Base-by-base conservation (phyloP, 2,329 filamentous ascomycete genomes). In the Macrophomina phaseolina region DNA sequence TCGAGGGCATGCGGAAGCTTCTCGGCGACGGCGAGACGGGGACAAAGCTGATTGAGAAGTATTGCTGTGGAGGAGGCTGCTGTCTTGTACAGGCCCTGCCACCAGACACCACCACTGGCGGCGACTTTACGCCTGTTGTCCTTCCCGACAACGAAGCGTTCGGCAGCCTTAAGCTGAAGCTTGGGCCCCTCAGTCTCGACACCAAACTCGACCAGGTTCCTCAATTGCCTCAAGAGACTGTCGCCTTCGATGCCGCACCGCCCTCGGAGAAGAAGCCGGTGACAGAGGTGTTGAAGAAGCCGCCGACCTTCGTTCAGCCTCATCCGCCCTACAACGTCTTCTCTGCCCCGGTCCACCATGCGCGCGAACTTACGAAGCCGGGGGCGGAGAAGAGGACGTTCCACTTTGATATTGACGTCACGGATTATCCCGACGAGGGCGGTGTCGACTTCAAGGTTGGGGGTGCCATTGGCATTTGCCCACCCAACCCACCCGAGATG, bases 371-470 rank as follows among this genome's bases (percentile, higher is more conserved):
- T 76, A 99, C 95, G 12, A 91, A 88, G 76, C 84, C 87, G 30
- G 94, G 94, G 28, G 95, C 95, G 5, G 93, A 97, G 83, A 99
- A 99, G 87, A 87, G 94, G 68, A 99, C 95, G 0, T 97, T 94
- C 78, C 95, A 99, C 80, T 98, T 98, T 74, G 95, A 98, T 74
- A 88, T 99, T 52, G 95, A 99, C 74, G 91, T 99, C 60, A 97
- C 94, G 58, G 91, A 97, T 76, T 99, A 99, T 73, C 93, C 95
- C 0, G 86, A 88, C 23, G 93, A 96, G 80, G 85, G 86, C 66
- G 91, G 91, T 64, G 89, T 94, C 5, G 95, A 98, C 76, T 99
- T 98, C 85, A 94, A 94, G 76, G 95, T 99, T 18, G 95, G 95
- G 67, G 95, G 95, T 65, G 95, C 95, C 64, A 94, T 99, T 78